Evolutionary conservation across 129 eudicot species (phyloP).

Genomic region (Arctium lappa): DNA sequence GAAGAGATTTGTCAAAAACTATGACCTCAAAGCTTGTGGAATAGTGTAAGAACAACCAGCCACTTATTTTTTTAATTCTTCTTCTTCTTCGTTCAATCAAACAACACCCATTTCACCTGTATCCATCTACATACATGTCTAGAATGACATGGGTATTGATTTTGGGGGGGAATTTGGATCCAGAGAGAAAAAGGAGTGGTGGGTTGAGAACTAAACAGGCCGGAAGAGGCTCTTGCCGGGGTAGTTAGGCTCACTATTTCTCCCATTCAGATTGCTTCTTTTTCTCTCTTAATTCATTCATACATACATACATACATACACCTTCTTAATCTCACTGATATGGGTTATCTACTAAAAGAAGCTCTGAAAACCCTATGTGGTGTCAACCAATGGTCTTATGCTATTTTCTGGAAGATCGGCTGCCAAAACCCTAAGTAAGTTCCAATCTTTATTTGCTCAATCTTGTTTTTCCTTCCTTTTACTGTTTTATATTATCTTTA

Average conservation of each 20-base stretch:
- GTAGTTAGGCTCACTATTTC: conserved; percentile 55
- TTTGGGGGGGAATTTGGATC: conserved; percentile 63
- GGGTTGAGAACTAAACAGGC: conserved; percentile 94
- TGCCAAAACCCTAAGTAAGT: conserved; percentile 89
- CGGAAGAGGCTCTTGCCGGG: conserved; percentile 93
- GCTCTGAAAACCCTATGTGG: conserved; percentile 88
- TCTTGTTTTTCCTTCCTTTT: neutral
- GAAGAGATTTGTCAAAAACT: conserved; percentile 28
- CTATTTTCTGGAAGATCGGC: conserved; percentile 97
- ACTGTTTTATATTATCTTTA: neutral
- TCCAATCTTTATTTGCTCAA: neutral
- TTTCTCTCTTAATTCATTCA: neutral
- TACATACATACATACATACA: too few relatives aligned
- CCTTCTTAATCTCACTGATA: conserved; percentile 6
- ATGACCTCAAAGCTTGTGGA: conserved; percentile 62
- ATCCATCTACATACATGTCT: conserved; percentile 15
- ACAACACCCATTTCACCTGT: neutral
- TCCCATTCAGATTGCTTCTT: neutral
- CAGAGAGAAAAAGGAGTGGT: conserved; percentile 73
- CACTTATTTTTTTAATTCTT: neutral
- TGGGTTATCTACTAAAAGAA: conserved; percentile 91
- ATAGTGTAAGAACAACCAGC: conserved; percentile 42
- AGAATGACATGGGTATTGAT: conserved; percentile 54
- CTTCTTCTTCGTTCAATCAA: conserved; percentile 12
- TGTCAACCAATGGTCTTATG: conserved; percentile 90